A percentile compares a stretch with the other conserved stretches of the same genome.
These are phyloP conservation scores for Delonix regia DNA, from an alignment of 306 rosid genomes.

Conservation along the genomic window DNA sequence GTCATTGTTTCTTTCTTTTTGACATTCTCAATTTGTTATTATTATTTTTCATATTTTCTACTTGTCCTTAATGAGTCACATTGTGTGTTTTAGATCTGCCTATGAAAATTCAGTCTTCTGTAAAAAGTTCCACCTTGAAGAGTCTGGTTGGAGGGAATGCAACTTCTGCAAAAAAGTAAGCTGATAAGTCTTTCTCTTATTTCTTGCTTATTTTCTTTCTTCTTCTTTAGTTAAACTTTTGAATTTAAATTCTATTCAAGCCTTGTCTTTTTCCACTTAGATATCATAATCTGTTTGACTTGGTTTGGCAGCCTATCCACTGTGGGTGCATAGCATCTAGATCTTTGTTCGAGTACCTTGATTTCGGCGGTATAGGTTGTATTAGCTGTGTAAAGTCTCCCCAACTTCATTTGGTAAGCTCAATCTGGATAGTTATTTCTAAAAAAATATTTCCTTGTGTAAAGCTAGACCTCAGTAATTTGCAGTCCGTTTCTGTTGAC, in stretches of 20 bases:
- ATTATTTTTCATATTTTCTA: conserved; percentile 21
- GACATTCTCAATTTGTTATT: conserved; percentile 23
- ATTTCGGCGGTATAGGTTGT: conserved; percentile 84
- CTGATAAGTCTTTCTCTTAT: not conserved
- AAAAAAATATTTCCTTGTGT: not conserved
- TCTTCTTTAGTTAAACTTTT: not conserved
- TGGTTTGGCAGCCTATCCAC: conserved; percentile 73
- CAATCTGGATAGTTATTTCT: conserved; percentile 22
- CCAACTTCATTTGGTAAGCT: conserved; percentile 62
- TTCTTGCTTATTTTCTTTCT: not conserved
- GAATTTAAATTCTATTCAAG: not conserved
- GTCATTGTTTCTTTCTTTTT: not conserved
- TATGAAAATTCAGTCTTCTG: conserved; percentile 69
- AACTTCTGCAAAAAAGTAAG: conserved; percentile 80
- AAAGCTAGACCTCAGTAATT: conserved; percentile 10
- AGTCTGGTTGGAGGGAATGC: conserved; percentile 96
- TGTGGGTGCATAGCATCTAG: conserved; percentile 79
- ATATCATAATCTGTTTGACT: conserved; percentile 27
- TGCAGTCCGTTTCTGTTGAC: conserved; percentile 17
- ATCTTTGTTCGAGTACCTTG: conserved; percentile 76
- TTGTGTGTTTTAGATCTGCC: conserved; percentile 58
- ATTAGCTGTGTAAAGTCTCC: conserved; percentile 60
- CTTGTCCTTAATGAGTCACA: conserved; percentile 37
- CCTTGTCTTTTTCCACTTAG: conserved; percentile 6
- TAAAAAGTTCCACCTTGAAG: conserved; percentile 64